Base-by-base conservation (phyloP, 306 rosid species). In the Glycine latifolia region DNA sequence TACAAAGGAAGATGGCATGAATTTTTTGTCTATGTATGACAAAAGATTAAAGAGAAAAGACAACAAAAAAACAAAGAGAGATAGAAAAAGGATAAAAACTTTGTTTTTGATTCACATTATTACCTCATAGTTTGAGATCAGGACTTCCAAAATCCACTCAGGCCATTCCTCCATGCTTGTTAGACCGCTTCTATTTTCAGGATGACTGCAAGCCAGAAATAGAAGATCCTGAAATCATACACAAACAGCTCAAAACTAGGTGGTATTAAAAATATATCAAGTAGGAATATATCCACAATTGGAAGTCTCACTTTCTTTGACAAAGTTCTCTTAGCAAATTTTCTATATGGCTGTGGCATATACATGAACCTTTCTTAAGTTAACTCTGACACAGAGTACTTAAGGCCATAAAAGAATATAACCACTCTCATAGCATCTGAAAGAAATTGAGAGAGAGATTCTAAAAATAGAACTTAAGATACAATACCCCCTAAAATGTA, bases 131-230 rank as follows among this genome's bases (percentile, higher is more conserved):
- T 87, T 91, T 71, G 98, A 91, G 85, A 93, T 91, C 81, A 95
- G 91, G 72, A 93, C 76, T 87, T 95, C 99, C 73, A 95, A 81
- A 85, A 95, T 91, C 99, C 99, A 95, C 87, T 95, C 99, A 43
- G 99, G 99, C 99, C 99, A 95, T 87, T 93, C 99, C 85, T 93
- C 98, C 99, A 95, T 95, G 68, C 84, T 89, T 73, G 86, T 93
- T 71, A 95, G 79, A 76, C 91, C 75, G 80, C 84, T 86, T 87
- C 99, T 89, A 86, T 95, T 95, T 93, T 93, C 99, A 76, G 90
- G 92, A 85, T 95, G 98, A 89, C 99, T 95, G 96, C 99, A 95
- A 84, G 99, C 97, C 94, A 95, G 88, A 91, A 93, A 90, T 88
- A 95, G 99, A 91, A 95, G 98, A 90, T 95, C 99, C 99, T 95